Evolutionary conservation across 495 filamentous ascomycete genomes (phyloP).

Genomic region (Halenospora varia): DNA sequence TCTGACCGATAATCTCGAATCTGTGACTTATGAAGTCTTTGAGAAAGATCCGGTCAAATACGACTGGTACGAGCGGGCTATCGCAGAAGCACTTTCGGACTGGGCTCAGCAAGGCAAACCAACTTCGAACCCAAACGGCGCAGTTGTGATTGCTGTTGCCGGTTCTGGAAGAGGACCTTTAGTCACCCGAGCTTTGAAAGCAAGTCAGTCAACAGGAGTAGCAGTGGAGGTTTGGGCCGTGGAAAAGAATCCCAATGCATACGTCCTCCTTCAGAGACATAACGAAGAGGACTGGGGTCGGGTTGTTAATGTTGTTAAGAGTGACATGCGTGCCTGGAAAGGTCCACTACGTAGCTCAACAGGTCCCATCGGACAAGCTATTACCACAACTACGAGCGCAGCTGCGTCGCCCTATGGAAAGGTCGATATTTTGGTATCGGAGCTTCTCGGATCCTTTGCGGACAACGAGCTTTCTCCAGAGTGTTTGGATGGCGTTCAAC

Average conservation of each 20-base stretch:
- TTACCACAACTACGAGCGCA: conserved; percentile 2
- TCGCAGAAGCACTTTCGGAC: conserved; percentile 75
- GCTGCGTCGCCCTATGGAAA: conserved; percentile 41
- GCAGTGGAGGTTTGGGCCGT: conserved; percentile 83
- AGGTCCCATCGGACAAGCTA: conserved; percentile 17
- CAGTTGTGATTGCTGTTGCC: conserved; percentile 85
- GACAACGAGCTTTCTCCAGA: conserved; percentile 91
- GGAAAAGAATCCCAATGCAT: conserved; percentile 98
- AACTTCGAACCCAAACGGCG: conserved; percentile 60
- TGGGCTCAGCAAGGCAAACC: conserved; percentile 69
- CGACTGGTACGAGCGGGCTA: conserved; percentile 86
- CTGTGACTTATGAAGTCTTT: conserved; percentile 97
- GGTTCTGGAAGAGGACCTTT: conserved; percentile 90
- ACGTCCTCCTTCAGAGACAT: conserved; percentile 81
- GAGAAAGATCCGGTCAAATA: conserved; percentile 99
- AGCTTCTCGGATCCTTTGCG: conserved; percentile 88
- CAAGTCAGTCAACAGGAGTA: conserved; percentile 71
- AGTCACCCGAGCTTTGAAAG: conserved; percentile 77
- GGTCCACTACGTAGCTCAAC: conserved; percentile 49
- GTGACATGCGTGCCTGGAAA: conserved; percentile 96
- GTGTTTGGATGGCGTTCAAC: conserved; percentile 85
- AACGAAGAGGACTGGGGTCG: conserved; percentile 75
- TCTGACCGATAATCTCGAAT: conserved; percentile 92
- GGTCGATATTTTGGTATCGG: conserved; percentile 90
- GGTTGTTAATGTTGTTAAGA: conserved; percentile 80